Evolutionary conservation across 805 yeast genomes (phyloP).

Genomic region (Sugiyamaella smithiae): DNA sequence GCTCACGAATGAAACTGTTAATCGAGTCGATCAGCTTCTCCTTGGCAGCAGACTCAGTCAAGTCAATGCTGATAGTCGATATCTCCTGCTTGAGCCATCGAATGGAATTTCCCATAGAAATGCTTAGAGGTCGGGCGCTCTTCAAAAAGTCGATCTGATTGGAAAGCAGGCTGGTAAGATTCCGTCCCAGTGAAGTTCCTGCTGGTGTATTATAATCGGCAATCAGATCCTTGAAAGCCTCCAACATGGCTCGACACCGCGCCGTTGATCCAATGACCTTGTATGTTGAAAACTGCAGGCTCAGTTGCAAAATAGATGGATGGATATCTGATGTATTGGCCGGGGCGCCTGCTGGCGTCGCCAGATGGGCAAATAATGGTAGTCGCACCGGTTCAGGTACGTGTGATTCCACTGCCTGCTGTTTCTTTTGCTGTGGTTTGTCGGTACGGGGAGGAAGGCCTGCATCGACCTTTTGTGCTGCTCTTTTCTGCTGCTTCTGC

Average conservation of each 20-base stretch:
- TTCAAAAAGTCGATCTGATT: conserved; percentile 91
- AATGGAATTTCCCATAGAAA: conserved; percentile 96
- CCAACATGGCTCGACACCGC: conserved; percentile 80
- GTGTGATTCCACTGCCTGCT: conserved; percentile 9
- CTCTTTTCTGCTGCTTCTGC: conserved; percentile 90
- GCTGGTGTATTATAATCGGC: conserved; percentile 79
- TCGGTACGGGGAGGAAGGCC: conserved; percentile 34
- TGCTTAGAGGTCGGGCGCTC: conserved; percentile 85
- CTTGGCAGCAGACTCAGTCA: conserved; percentile 66
- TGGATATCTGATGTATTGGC: conserved; percentile 59
- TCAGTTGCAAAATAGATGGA: conserved; percentile 75
- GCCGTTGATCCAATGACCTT: conserved; percentile 86
- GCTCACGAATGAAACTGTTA: conserved; percentile 78
- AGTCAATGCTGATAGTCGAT: conserved; percentile 72
- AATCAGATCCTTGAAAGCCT: conserved; percentile 78
- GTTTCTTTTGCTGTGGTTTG: neutral
- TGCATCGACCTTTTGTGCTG: conserved; percentile 73
- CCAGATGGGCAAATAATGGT: conserved; percentile 40
- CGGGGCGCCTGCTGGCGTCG: conserved; percentile 38
- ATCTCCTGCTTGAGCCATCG: conserved; percentile 96
- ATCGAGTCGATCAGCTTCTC: conserved; percentile 59
- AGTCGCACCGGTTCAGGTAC: conserved; percentile 20
- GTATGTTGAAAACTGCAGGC: conserved; percentile 78
- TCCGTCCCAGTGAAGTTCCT: conserved; percentile 81
- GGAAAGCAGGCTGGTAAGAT: conserved; percentile 80